phyloP scores from a whole-genome alignment of 352 stramenopile species.

The Phytophthora idaei region DNA sequence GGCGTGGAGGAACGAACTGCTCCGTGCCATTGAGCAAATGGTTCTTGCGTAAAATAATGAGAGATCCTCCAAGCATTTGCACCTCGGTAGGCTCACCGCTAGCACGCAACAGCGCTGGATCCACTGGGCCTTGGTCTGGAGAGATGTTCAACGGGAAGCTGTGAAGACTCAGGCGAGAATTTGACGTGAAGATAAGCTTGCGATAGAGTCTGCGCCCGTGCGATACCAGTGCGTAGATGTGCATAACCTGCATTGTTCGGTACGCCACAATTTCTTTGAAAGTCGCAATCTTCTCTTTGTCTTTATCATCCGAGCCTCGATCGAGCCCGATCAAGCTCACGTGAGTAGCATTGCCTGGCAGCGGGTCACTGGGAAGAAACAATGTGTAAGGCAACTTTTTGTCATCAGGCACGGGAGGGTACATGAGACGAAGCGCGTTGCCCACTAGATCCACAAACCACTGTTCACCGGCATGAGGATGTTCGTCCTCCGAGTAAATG shows the following conservation, averaged over 20 bases:
- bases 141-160: slow-evolving; percentile 85
- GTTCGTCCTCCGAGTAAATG: slow-evolving; percentile 82
- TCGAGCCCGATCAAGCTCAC: slow-evolving; percentile 75
- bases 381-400: slow-evolving; percentile 84
- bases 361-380: slow-evolving; percentile 66
- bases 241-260: slow-evolving; percentile 89
- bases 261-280: slow-evolving; percentile 99
- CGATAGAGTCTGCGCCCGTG: slow-evolving; percentile 96
- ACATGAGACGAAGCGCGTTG: slow-evolving; percentile 62
- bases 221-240: slow-evolving; percentile 97
- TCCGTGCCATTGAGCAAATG: slow-evolving; percentile 71
- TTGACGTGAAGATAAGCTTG: slow-evolving; percentile 97
- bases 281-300: slow-evolving; percentile 83
- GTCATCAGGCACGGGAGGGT: slow-evolving; percentile 73
- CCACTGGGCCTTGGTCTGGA: slow-evolving; percentile 61
- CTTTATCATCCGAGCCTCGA: slow-evolving; percentile 73
- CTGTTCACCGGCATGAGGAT: slow-evolving; percentile 61
- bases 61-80: slow-evolving; percentile 69
- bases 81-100: slow-evolving; percentile 73
- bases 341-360: slow-evolving; percentile 46
- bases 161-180: slow-evolving; percentile 93
- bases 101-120: slow-evolving; percentile 62
- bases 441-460: slow-evolving; percentile 82
- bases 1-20: slow-evolving; percentile 90
- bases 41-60: slow-evolving; percentile 91